Evolutionary conservation across 1,284 basidiomycete species (phyloP).

Genomic region (Coniophora puteana): DNA sequence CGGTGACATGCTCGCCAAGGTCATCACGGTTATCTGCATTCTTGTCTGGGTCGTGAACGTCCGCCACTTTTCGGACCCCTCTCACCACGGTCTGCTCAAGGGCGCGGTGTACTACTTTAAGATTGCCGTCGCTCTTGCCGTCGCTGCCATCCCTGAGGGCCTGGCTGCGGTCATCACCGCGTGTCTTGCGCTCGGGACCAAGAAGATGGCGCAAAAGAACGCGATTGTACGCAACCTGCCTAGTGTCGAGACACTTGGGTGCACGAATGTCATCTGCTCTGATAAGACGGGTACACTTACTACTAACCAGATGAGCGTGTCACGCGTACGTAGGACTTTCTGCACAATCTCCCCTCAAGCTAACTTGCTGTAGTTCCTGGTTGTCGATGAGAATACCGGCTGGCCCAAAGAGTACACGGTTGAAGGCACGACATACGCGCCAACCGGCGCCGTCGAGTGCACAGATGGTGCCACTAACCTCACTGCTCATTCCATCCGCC

Average conservation of each 20-base stretch:
- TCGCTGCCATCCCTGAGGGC: constrained; percentile 95
- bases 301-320: constrained; percentile 95
- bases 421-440: constrained; percentile 89
- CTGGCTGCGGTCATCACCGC: constrained; percentile 95
- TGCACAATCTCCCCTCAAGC: constrained; percentile 3
- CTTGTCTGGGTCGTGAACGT: constrained; percentile 96
- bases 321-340: constrained; percentile 50
- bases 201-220: constrained; percentile 98
- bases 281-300: constrained; percentile 97
- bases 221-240: constrained; percentile 95
- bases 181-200: constrained; percentile 92
- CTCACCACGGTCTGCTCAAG: constrained; percentile 85
- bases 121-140: constrained; percentile 94
- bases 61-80: constrained; percentile 89
- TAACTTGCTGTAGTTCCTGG: constrained; percentile 57
- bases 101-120: constrained; percentile 98
- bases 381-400: constrained; percentile 55
- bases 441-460: constrained; percentile 69
- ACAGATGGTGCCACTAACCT: constrained; percentile 59
- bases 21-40: constrained; percentile 92
- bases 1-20: constrained; percentile 93
- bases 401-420: constrained; percentile 72
- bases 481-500: constrained; percentile 70
- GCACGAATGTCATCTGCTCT: constrained; percentile 95
- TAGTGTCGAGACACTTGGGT: constrained; percentile 94